Evolutionary conservation across 2,329 filamentous ascomycete species (phyloP).

Genomic region (Microcyclospora pomicola): DNA sequence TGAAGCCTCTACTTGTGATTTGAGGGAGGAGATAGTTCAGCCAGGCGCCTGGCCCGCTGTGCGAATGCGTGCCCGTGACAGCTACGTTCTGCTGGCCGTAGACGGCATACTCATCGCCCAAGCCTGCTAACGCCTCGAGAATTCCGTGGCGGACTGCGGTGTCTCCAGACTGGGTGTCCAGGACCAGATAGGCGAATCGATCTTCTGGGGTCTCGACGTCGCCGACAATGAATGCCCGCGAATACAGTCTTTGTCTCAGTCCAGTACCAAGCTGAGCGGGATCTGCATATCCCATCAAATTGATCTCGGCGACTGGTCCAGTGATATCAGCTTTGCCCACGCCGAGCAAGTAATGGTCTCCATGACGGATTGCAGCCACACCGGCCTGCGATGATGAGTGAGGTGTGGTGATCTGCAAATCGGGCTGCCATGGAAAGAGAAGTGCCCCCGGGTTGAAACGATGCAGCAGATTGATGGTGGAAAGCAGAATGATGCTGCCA

Average conservation of each 20-base stretch:
- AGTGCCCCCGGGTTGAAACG: not conserved
- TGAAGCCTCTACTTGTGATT: conserved; percentile 75
- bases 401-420: too few relatives aligned
- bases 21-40: conserved; percentile 89
- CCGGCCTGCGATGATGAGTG: too few relatives aligned
- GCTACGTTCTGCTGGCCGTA: conserved; percentile 76
- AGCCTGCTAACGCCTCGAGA: conserved; percentile 52
- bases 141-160: conserved; percentile 83
- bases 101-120: conserved; percentile 58
- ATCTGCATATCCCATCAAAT: conserved; percentile 85
- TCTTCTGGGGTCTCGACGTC: conserved; percentile 51
- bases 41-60: conserved; percentile 85
- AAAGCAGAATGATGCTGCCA: conserved; percentile 9
- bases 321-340: conserved; percentile 62
- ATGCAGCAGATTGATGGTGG: conserved; percentile 8
- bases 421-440: not conserved
- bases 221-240: conserved; percentile 77
- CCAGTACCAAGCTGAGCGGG: conserved; percentile 70
- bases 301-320: conserved; percentile 76
- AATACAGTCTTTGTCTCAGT: conserved; percentile 75
- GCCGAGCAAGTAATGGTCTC: conserved; percentile 44
- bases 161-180: conserved; percentile 79
- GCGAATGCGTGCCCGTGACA: conserved; percentile 83
- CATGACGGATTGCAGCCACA: conserved; percentile 1
- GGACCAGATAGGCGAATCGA: conserved; percentile 72